A percentile compares a stretch with the other conserved stretches of the same genome.
Evolutionary conservation across 1,139 yeast species (phyloP).

Genomic region (Candida pseudoviswanathii): DNA sequence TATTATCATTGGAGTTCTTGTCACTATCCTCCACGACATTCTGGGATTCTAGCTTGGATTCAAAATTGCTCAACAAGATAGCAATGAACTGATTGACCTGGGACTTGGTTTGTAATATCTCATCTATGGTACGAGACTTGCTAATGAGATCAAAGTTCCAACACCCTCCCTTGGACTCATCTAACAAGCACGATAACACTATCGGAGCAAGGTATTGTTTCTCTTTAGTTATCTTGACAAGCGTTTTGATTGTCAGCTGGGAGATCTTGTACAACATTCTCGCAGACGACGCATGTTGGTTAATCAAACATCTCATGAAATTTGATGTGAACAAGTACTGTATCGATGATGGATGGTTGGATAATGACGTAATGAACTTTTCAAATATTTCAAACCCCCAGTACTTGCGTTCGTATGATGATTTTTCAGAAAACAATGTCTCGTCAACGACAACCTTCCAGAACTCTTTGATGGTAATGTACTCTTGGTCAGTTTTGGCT

Average conservation of each 20-base stretch:
- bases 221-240: slow-evolving; percentile 40
- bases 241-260: slow-evolving; percentile 45
- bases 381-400: slow-evolving; percentile 81
- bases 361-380: slow-evolving; percentile 36
- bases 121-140: slow-evolving; percentile 67
- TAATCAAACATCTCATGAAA: slow-evolving; percentile 71
- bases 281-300: slow-evolving; percentile 70
- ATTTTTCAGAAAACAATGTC: slow-evolving; percentile 68
- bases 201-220: slow-evolving; percentile 49
- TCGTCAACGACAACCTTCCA: slow-evolving; percentile 85
- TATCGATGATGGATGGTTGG: slow-evolving; percentile 21
- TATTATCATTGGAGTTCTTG: slow-evolving; percentile 39
- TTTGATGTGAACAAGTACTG: slow-evolving; percentile 63
- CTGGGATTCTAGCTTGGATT: slow-evolving; percentile 26
- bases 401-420: slow-evolving; percentile 85
- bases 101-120: slow-evolving; percentile 39
- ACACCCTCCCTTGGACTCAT: slow-evolving; percentile 56
- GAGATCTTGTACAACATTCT: slow-evolving; percentile 73
- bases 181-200: slow-evolving; percentile 50
- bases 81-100: slow-evolving; percentile 12
- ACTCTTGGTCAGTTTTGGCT: slow-evolving; percentile 13
- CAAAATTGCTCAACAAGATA: slow-evolving; percentile 19
- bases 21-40: slow-evolving; percentile 16
- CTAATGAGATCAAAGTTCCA: slow-evolving; percentile 79
- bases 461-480: slow-evolving; percentile 61